phyloP scores from a whole-genome alignment of 2,329 filamentous ascomycete genomes.

The Alternaria novae-zelandiae region DNA sequence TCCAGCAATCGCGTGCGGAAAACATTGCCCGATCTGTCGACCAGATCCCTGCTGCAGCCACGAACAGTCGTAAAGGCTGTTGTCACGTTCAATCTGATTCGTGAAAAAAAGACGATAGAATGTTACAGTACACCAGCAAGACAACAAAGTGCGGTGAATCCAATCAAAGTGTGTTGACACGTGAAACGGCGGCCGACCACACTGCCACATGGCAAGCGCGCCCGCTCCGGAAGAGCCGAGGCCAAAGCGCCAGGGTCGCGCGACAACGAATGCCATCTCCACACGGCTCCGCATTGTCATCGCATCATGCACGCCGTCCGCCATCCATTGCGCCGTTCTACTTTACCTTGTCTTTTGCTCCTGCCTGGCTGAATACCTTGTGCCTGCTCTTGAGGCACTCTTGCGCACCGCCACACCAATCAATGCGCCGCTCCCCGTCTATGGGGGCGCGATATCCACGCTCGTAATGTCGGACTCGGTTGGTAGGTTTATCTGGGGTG shows the following conservation, averaged over 20 bases:
- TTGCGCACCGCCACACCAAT: background rate
- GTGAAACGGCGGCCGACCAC: background rate
- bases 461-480: constrained; percentile 51
- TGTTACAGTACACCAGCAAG: background rate
- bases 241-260: constrained; percentile 11
- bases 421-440: constrained; percentile 17
- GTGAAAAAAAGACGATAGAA: background rate
- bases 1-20: background rate
- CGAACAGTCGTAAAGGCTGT: background rate
- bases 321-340: background rate
- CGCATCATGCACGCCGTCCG: constrained; percentile 11
- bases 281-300: constrained; percentile 17
- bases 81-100: too few species aligned
- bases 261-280: constrained; percentile 14
- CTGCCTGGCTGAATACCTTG: constrained; percentile 3
- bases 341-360: background rate
- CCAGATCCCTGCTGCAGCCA: background rate
- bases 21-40: constrained; percentile 3
- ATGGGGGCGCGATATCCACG: constrained; percentile 28
- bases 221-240: constrained; percentile 7
- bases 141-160: background rate
- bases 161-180: background rate
- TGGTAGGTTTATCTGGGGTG: constrained; percentile 38
- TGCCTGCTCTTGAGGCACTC: background rate
- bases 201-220: constrained; percentile 17